Evolutionary conservation across 139 green algal genomes (phyloP), one percentile per base, ranked within the genome.

Genomic region (Micractinium sp.): DNA sequence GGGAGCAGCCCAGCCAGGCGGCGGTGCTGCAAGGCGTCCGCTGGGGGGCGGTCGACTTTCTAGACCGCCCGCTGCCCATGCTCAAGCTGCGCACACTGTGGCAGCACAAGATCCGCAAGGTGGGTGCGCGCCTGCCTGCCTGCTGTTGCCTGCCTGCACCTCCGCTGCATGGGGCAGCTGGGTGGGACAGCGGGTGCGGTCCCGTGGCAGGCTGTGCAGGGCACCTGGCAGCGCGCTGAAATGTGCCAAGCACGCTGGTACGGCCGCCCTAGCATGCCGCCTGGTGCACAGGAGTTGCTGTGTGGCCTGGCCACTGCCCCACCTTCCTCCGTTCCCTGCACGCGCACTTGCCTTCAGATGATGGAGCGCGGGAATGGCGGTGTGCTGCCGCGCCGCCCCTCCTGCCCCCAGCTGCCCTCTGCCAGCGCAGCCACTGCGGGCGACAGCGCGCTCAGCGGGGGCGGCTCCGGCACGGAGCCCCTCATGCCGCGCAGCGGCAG

Each of bases 61-160:
- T 87, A 39, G 83, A 87, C 66, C 39, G 41, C 36, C 83, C 83
- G 16, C 83, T 87, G 2, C 31, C 38, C 36, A 27, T 67, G 33
- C 66, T 66, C 38, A 87, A 87, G 67, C 38, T 87, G 29, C 36
- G 67, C 38, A 87, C 67, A 0, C 67, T 87, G 67, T 87, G 83
- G 83, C 67, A 81, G 67, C 83, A 87, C 67, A 87, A 86, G 60
- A 86, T 86, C 16, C 81, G 81, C n/a, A 75, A 63, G 83, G 83
- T 87, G 83, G 19, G 76, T 29, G 47, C 47, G 9, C 7, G n/a
- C n/a, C n/a, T n/a, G n/a, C n/a, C n/a, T n/a, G n/a, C n/a, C n/a
- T n/a, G n/a, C n/a, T n/a, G n/a, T n/a, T n/a, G n/a, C n/a, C n/a
- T n/a, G n/a, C n/a, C n/a, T n/a, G n/a, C n/a, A n/a, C n/a, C n/a